Evolutionary conservation across 805 yeast species (phyloP).

Genomic region (Debaryomyces hansenii): DNA sequence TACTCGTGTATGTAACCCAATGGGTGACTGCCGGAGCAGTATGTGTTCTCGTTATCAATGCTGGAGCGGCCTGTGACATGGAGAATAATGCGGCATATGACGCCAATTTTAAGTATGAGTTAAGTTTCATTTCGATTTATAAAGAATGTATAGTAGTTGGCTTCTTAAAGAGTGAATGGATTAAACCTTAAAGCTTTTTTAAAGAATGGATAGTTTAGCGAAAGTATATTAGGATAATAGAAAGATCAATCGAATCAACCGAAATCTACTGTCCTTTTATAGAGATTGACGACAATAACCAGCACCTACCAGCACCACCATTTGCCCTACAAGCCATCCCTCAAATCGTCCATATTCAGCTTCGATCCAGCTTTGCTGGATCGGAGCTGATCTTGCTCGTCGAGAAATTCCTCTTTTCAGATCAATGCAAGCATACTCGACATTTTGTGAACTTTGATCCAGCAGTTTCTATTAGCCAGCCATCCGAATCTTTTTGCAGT

Average conservation of each 20-base stretch:
- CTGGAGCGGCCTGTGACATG: constrained; percentile 22
- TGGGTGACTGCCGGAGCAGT: constrained; percentile 30
- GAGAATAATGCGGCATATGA: constrained; percentile 13
- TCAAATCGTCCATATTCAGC: not conserved
- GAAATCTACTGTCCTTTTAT: not conserved
- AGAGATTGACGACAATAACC: not conserved
- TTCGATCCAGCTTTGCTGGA: not conserved
- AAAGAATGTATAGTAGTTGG: constrained; percentile 1
- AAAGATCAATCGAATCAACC: not conserved
- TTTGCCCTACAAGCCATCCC: not conserved
- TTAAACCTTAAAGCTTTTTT: not conserved
- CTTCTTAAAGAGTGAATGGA: not conserved
- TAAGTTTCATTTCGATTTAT: constrained; percentile 2
- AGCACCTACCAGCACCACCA: not conserved
- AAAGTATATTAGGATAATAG: not conserved
- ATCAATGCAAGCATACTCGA: not conserved
- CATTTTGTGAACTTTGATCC: not conserved
- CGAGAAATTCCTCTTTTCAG: not conserved
- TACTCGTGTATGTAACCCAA: constrained; percentile 20
- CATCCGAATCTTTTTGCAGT: not conserved
- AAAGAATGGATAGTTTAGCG: not conserved
- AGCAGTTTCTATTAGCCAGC: constrained; percentile 1
- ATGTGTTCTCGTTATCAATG: constrained; percentile 20
- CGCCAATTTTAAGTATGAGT: not conserved
- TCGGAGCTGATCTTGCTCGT: not conserved